phyloP scores from a whole-genome alignment of 2,329 filamentous ascomycete species.

The Pseudopyricularia javanii region DNA sequence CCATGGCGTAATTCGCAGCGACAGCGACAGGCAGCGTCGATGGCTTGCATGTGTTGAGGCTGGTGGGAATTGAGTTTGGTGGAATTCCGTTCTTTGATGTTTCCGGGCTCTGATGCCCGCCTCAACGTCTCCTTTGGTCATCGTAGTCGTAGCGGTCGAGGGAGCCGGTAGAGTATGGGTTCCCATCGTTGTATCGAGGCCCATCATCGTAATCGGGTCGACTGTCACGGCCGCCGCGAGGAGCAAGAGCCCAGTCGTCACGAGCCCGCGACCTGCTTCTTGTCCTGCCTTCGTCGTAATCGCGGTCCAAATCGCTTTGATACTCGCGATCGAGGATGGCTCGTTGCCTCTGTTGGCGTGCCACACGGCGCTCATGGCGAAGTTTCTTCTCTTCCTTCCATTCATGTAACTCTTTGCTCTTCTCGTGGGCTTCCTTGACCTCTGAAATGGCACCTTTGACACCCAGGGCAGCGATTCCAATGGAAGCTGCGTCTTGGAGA shows the following conservation, averaged over 20 bases:
- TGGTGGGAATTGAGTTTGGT: background rate
- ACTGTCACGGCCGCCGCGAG: conserved; percentile 17
- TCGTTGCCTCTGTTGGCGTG: conserved; percentile 21
- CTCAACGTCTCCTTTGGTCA: conserved; percentile 14
- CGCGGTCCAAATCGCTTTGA: background rate
- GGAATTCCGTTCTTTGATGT: background rate
- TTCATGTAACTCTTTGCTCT: conserved; percentile 32
- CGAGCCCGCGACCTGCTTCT: conserved; percentile 23
- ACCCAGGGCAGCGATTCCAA: conserved; percentile 44
- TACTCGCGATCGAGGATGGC: background rate
- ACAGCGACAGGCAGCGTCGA: background rate
- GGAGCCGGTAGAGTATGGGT: conserved; percentile 26
- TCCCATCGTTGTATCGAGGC: conserved; percentile 33
- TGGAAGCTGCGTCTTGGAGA: conserved; percentile 44
- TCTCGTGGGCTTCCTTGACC: conserved; percentile 41
- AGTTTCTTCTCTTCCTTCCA: conserved; percentile 35
- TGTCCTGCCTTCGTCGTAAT: conserved; percentile 7
- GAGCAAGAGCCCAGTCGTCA: conserved; percentile 31
- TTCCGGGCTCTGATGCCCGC: background rate
- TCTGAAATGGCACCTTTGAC: conserved; percentile 44
- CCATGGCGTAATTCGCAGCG: background rate
- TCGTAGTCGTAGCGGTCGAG: conserved; percentile 23
- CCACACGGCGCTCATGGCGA: conserved; percentile 29
- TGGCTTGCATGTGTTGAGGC: too few species aligned
- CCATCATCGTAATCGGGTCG: conserved; percentile 22